Percentiles rank a stretch among this genome's conserved stretches.
phyloP scores from a whole-genome alignment of 2,329 filamentous ascomycete genomes.

The Ascocoryne sarcoides region DNA sequence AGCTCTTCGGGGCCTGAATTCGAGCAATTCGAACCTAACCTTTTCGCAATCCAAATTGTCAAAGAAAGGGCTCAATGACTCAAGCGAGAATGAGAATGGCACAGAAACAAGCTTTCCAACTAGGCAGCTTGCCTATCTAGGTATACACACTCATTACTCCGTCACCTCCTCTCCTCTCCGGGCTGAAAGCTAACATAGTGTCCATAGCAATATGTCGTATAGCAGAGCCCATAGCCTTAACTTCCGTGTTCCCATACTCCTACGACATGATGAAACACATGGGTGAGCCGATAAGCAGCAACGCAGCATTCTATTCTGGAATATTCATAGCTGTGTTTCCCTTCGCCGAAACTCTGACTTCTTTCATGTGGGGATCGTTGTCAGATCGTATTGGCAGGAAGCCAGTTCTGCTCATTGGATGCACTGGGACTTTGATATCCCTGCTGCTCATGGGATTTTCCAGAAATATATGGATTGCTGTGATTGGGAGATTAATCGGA shows the following conservation, averaged over 20 bases:
- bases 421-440: background rate
- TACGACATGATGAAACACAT: background rate
- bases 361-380: background rate
- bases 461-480: background rate
- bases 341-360: background rate
- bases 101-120: background rate
- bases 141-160: background rate
- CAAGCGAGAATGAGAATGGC: slow-evolving; percentile 1
- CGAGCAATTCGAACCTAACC: too few species aligned
- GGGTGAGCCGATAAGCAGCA: background rate
- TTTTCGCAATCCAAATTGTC: too few species aligned
- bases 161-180: background rate
- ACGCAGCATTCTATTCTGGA: background rate
- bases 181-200: background rate
- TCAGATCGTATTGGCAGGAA: background rate
- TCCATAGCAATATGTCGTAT: background rate
- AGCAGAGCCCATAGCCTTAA: background rate
- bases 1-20: too few species aligned
- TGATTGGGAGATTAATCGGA: background rate
- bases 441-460: background rate
- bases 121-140: background rate
- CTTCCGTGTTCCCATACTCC: background rate
- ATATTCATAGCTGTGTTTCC: background rate
- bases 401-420: background rate
- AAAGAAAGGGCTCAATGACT: too few species aligned